These are phyloP conservation scores for Cystobasidium slooffiae DNA, from an alignment of 1,284 basidiomycete species.

Conservation along the genomic window DNA sequence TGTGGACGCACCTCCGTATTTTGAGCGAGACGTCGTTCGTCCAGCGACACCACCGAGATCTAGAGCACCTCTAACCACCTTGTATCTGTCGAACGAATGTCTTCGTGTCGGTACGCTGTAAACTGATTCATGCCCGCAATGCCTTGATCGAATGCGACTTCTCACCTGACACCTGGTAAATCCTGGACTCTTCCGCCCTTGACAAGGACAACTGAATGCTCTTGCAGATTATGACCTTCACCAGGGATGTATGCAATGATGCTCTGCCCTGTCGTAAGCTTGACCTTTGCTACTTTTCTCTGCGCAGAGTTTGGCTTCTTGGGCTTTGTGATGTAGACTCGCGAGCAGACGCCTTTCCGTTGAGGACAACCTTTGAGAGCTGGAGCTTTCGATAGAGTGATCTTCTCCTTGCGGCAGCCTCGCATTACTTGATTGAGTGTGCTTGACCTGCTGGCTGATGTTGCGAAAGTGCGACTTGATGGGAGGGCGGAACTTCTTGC, in stretches of 20 bases:
- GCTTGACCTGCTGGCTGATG: slow-evolving; percentile 43
- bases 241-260: slow-evolving; percentile 95
- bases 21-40: slow-evolving; percentile 78
- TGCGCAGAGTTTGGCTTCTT: slow-evolving; percentile 99
- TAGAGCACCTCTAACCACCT: slow-evolving; percentile 87
- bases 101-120: neutral
- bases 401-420: slow-evolving; percentile 61
- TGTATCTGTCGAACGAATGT: slow-evolving; percentile 69
- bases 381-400: slow-evolving; percentile 64
- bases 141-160: slow-evolving; percentile 44
- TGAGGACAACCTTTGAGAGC: slow-evolving; percentile 78
- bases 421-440: slow-evolving; percentile 55
- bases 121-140: neutral
- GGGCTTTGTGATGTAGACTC: slow-evolving; percentile 80
- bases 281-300: slow-evolving; percentile 93
- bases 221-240: slow-evolving; percentile 97
- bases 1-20: slow-evolving; percentile 79
- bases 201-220: slow-evolving; percentile 88
- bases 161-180: slow-evolving; percentile 91
- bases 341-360: slow-evolving; percentile 79
- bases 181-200: slow-evolving; percentile 95
- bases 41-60: slow-evolving; percentile 92
- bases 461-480: slow-evolving; percentile 15
- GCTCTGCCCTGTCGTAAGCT: slow-evolving; percentile 85
- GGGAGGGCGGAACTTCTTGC: neutral